Evolutionary conservation across 305 asterid species (phyloP), one percentile per base, ranked within the genome.

Genomic region (Fraxinus baroniana): DNA sequence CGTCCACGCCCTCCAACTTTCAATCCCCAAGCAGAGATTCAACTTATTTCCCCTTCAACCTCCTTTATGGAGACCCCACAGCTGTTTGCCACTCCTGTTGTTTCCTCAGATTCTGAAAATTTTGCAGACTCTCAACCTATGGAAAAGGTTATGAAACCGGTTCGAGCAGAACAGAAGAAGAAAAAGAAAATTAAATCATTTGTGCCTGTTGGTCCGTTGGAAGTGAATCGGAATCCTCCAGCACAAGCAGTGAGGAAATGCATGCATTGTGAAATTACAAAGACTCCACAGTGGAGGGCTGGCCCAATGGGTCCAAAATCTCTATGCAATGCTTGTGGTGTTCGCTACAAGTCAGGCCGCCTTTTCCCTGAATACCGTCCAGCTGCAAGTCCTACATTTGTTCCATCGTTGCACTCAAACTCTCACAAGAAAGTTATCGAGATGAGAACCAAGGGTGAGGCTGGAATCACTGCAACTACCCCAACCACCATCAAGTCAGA

Each of bases 221-320:
- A 86, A 15, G n/a, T 46, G 72, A 75, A 81, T 39, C 83, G 15
- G 7, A 83, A 84, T 70, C 76, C 83, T 0, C 74, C 86, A 0
- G 68, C 83, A 64, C 93, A 86, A 52, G 82, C 91, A 0, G 87
- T 92, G 5, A 82, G 97, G 68, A 94, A 94, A 79, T 95, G 99
- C 92, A 77, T 91, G 88, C 98, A 94, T 57, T 94, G 97, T 5
- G 97, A 91, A 90, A 91, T 93, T 44, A 92, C 98, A 0, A 91
- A 92, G 90, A 94, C 98, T 20, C 98, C 98, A 1, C 98, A 94
- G 49, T 94, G 97, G 98, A 84, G 97, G 85, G 92, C 97, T 0
- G 97, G 98, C 0, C 97, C 98, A 0, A 75, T 87, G 93, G 98
- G 98, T 15, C 97, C 97, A 3, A 94, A 94, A 52, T 90, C 97